Evolutionary conservation across 2,329 filamentous ascomycete genomes (phyloP).

Genomic region (Colletotrichum horii): DNA sequence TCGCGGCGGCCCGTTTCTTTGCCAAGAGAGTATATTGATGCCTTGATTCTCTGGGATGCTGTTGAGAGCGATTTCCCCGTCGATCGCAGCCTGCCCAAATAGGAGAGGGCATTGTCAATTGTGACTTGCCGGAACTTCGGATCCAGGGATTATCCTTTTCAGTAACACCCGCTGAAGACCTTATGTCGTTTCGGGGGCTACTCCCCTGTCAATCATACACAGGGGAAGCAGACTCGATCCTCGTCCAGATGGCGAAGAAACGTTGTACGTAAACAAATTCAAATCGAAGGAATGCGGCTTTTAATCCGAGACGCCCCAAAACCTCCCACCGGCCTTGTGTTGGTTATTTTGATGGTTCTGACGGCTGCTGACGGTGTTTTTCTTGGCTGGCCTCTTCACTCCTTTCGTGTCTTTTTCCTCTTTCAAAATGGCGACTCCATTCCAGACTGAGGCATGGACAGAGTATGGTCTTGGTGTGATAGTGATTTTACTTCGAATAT

Average conservation of each 20-base stretch:
- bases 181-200: neutral
- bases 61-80: neutral
- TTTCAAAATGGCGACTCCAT: conserved; percentile 38
- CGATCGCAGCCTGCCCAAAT: neutral
- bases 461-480: conserved; percentile 45
- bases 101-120: neutral
- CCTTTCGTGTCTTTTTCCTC: neutral
- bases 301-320: neutral
- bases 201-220: neutral
- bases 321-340: neutral
- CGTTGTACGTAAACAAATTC: neutral
- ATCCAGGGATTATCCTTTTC: neutral
- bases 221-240: neutral
- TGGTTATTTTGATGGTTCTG: neutral
- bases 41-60: neutral
- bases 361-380: neutral
- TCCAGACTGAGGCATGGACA: conserved; percentile 47
- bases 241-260: neutral
- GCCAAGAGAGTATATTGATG: neutral
- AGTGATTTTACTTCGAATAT: conserved; percentile 42
- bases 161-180: neutral
- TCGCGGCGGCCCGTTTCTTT: neutral
- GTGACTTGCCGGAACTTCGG: neutral
- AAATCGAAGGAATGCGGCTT: neutral
- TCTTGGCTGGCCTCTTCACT: neutral